Evolutionary conservation across 345 rosid genomes (phyloP).

Genomic region (Brassica napus): DNA sequence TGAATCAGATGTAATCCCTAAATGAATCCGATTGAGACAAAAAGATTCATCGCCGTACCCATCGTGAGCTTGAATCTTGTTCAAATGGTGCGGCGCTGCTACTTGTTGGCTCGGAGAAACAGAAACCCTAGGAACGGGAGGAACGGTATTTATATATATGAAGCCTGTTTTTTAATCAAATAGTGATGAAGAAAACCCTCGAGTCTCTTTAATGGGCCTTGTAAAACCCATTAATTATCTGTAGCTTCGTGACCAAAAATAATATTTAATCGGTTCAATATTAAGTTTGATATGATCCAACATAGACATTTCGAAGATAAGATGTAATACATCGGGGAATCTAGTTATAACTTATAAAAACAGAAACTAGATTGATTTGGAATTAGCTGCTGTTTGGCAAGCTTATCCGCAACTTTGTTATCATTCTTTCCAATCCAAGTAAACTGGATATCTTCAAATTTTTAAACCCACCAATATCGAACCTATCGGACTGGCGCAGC

Average conservation of each 20-base stretch:
- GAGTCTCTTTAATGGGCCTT: neutral
- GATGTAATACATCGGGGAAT: no score
- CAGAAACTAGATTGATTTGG: no score
- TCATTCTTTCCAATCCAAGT: no score
- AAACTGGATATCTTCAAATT: no score
- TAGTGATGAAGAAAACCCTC: neutral
- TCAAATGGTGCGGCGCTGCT: neutral
- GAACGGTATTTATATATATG: neutral
- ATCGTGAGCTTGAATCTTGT: neutral
- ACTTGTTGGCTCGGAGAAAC: neutral
- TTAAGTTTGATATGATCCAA: no score
- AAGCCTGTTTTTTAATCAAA: neutral
- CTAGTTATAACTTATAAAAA: no score
- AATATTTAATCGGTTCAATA: neutral
- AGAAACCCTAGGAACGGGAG: neutral
- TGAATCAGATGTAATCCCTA: neutral
- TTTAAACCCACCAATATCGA: no score
- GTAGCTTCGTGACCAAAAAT: neutral
- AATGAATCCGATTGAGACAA: neutral
- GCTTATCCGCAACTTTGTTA: no score
- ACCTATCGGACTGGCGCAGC: no score
- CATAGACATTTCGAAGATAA: no score
- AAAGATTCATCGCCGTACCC: neutral
- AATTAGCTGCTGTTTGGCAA: no score
- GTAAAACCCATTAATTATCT: neutral